Percentiles rank a stretch among this genome's conserved stretches.
Evolutionary conservation across 768 basidiomycete genomes (phyloP).

Genomic region (Lactarius hatsudake): DNA sequence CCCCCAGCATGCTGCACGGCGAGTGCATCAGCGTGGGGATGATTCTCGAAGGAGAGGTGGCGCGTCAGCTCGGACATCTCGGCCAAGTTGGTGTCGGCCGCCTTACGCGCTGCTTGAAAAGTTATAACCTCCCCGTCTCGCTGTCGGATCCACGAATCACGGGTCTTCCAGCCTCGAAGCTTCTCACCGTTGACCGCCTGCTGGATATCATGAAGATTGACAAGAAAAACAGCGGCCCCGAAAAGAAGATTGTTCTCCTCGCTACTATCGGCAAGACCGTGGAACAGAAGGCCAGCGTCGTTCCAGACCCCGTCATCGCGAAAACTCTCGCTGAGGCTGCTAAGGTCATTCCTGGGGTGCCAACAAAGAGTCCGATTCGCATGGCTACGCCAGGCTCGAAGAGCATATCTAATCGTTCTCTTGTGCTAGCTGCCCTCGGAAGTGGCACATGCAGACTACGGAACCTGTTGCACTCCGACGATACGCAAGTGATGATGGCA

Average conservation of each 20-base stretch:
- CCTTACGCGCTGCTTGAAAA: slow-evolving; percentile 80
- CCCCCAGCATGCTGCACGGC: slow-evolving; percentile 91
- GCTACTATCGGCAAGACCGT: slow-evolving; percentile 88
- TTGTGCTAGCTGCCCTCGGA: slow-evolving; percentile 90
- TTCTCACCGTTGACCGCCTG: slow-evolving; percentile 74
- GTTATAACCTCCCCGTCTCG: slow-evolving; percentile 86
- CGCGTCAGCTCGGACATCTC: slow-evolving; percentile 82
- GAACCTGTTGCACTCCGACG: slow-evolving; percentile 94
- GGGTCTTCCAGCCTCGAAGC: slow-evolving; percentile 63
- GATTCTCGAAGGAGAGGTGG: slow-evolving; percentile 94
- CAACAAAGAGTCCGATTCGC: slow-evolving; percentile 46
- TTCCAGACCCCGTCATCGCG: slow-evolving; percentile 76
- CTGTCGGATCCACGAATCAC: slow-evolving; percentile 76
- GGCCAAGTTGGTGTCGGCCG: slow-evolving; percentile 91
- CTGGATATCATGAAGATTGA: slow-evolving; percentile 88
- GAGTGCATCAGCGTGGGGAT: slow-evolving; percentile 96
- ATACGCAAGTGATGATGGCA: slow-evolving; percentile 99
- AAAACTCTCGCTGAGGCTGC: slow-evolving; percentile 81
- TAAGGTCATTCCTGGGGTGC: slow-evolving; percentile 66
- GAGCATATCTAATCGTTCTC: slow-evolving; percentile 91
- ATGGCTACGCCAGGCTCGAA: slow-evolving; percentile 97
- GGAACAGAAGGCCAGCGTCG: slow-evolving; percentile 87
- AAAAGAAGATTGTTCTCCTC: slow-evolving; percentile 93
- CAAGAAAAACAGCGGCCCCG: slow-evolving; percentile 93
- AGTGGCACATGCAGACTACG: slow-evolving; percentile 82